Conservation (phyloP, 2,329 filamentous ascomycete species). For the Didymella glomerata region DNA sequence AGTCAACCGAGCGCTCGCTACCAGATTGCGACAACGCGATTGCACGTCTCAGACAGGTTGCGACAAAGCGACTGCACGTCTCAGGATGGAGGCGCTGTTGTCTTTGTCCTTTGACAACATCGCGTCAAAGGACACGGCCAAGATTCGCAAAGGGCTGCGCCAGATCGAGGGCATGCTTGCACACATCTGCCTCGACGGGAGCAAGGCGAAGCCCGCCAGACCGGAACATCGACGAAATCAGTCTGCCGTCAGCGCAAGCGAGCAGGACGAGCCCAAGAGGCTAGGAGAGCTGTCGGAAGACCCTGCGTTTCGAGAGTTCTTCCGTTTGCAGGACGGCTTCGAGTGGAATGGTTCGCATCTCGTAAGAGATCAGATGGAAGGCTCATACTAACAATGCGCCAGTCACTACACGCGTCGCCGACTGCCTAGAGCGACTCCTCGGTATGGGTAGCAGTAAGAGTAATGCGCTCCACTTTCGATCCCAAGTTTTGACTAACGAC, state of each 20-base stretch:
- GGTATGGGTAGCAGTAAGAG: conserved; percentile 71
- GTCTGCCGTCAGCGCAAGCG: conserved; percentile 48
- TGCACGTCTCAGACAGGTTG: conserved; percentile 22
- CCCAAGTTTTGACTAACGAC: conserved; percentile 18
- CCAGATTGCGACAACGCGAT: conserved; percentile 10
- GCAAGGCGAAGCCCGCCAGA: conserved; percentile 44
- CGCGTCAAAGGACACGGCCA: conserved; percentile 86
- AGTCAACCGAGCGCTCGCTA: conserved; percentile 13
- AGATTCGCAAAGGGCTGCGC: conserved; percentile 90
- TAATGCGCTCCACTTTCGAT: conserved; percentile 12
- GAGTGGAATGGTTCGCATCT: conserved; percentile 80
- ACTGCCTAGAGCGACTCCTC: conserved; percentile 84
- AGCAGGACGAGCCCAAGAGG: conserved; percentile 53
- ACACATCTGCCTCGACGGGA: conserved; percentile 82
- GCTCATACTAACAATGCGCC: conserved; percentile 6
- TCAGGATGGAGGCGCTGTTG: conserved; percentile 84
- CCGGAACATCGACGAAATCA: conserved; percentile 48
- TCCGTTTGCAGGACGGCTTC: conserved; percentile 94
- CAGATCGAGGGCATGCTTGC: conserved; percentile 94
- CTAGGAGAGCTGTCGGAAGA: conserved; percentile 78
- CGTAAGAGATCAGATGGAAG: background rate
- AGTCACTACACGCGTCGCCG: conserved; percentile 85
- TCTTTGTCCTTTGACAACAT: conserved; percentile 96
- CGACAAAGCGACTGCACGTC: conserved; percentile 15
- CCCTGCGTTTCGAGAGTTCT: conserved; percentile 93